These are phyloP conservation scores for Trichoderma afroharzianum DNA, from an alignment of 2,329 filamentous ascomycete genomes.

Conservation along the genomic window DNA sequence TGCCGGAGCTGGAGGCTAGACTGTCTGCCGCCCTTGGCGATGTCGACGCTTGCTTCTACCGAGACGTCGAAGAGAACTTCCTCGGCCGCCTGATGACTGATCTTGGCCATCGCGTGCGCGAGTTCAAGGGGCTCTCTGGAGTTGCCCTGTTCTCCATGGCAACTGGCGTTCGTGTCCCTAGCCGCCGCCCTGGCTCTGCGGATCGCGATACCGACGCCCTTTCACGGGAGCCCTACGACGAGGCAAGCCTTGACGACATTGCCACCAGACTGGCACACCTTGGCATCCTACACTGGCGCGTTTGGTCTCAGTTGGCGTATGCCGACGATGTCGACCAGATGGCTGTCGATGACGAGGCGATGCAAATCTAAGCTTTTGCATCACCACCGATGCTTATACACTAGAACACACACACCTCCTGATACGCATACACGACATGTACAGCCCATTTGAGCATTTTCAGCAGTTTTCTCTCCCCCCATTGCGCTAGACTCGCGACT, in stretches of 20 bases:
- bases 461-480: neutral
- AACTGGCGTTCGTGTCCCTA: slow-evolving; percentile 47
- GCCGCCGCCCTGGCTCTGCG: slow-evolving; percentile 35
- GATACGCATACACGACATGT: neutral
- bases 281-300: slow-evolving; percentile 81
- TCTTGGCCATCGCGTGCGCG: slow-evolving; percentile 47
- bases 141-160: slow-evolving; percentile 54
- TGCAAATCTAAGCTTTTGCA: slow-evolving; percentile 21
- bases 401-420: neutral
- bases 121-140: slow-evolving; percentile 51
- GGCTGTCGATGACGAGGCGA: slow-evolving; percentile 28
- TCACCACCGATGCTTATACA: neutral
- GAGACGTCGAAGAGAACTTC: slow-evolving; percentile 48
- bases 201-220: slow-evolving; percentile 34
- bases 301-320: slow-evolving; percentile 79
- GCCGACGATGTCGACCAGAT: slow-evolving; percentile 38
- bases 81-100: slow-evolving; percentile 47
- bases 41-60: slow-evolving; percentile 42
- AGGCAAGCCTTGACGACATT: slow-evolving; percentile 61
- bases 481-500: neutral
- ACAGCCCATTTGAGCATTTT: slow-evolving; percentile 3
- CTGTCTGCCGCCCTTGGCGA: slow-evolving; percentile 44
- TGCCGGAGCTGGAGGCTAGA: slow-evolving; percentile 48
- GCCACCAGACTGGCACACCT: slow-evolving; percentile 78
- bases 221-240: slow-evolving; percentile 45